Evolutionary conservation across 306 rosid species (phyloP), one percentile per base, ranked within the genome.

Genomic region (Castanea crenata): DNA sequence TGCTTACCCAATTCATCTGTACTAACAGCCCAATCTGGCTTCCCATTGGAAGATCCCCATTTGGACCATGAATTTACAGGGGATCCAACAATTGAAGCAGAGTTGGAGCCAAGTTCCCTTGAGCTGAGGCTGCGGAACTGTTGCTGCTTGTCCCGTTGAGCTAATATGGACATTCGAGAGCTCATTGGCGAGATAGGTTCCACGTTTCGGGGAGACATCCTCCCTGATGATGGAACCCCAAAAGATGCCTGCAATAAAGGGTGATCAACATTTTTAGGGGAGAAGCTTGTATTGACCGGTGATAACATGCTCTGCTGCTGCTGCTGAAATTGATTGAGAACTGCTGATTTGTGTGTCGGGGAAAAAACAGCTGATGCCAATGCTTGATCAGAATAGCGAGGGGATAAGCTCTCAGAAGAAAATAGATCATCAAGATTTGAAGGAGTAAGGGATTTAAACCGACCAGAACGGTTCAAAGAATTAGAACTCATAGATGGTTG

Each of bases 81-180:
- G 35, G 92, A 82, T 31, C 90, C 91, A 81, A 73, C 83, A 63
- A 77, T 58, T 31, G 88, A 78, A 38, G 89, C 71, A 64, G 96
- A 89, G 84, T 81, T 92, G 64, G 93, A 85, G 79, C 96, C 93
- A 4, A 90, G 92, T 76, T 94, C 98, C 57, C 93, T 92, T 1
- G 95, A 94, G 87, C 97, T 94, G 74, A 94, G 92, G 81, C 98
- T 94, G n/a, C 97, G 94, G 79, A 94, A 94, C 65, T 92, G 98
- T 72, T 88, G 98, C 82, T 88, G 95, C 82, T 89, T 92, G 76
- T 94, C 97, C 3, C 86, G 90, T 69, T 94, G 97, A 57, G 94
- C 89, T 61, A 94, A 81, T 89, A 94, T 80, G 16, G 97, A 92
- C 75, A 94, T 49, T 73, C 97, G 88, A 34, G 97, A 74, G 74